phyloP scores from a whole-genome alignment of 805 yeast species.

The Saccharomycopsis guyanensis region DNA sequence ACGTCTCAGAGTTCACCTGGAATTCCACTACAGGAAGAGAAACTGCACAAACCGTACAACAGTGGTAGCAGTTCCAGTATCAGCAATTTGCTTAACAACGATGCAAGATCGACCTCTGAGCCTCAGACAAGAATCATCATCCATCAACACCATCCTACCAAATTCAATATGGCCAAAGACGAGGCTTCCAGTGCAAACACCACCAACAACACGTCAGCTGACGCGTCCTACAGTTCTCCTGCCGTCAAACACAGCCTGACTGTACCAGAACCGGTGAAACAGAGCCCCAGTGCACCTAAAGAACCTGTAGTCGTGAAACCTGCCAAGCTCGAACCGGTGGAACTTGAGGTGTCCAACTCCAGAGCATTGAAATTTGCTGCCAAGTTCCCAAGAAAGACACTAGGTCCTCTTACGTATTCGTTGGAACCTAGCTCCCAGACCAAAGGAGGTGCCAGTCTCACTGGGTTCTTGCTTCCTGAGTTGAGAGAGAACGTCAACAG shows the following conservation, averaged over 20 bases:
- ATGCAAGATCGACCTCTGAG: not conserved
- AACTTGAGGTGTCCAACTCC: conserved; percentile 30
- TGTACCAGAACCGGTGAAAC: not conserved
- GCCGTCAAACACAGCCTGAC: not conserved
- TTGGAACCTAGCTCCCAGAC: conserved; percentile 30
- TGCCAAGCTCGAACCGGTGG: conserved; percentile 23
- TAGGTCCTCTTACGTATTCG: conserved; percentile 53
- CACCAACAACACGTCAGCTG: not conserved
- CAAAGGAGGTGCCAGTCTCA: not conserved
- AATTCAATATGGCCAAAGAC: conserved; percentile 3
- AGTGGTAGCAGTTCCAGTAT: not conserved
- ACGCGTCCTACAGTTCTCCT: conserved; percentile 1
- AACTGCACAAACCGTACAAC: conserved; percentile 2
- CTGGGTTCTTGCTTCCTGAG: conserved; percentile 27
- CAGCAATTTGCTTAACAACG: not conserved
- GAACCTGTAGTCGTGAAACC: not conserved
- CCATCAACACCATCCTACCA: conserved; percentile 20
- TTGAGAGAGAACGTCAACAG: conserved; percentile 36
- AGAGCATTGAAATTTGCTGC: conserved; percentile 35
- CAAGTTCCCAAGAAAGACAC: conserved; percentile 36
- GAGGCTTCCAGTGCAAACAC: conserved; percentile 7
- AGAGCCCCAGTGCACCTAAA: too few species aligned
- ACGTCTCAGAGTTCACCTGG: conserved; percentile 8
- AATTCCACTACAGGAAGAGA: conserved; percentile 3
- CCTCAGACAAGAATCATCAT: conserved; percentile 20